Evolutionary conservation across 805 yeast species (phyloP).

Genomic region (Teunomyces lycoperdinae): DNA sequence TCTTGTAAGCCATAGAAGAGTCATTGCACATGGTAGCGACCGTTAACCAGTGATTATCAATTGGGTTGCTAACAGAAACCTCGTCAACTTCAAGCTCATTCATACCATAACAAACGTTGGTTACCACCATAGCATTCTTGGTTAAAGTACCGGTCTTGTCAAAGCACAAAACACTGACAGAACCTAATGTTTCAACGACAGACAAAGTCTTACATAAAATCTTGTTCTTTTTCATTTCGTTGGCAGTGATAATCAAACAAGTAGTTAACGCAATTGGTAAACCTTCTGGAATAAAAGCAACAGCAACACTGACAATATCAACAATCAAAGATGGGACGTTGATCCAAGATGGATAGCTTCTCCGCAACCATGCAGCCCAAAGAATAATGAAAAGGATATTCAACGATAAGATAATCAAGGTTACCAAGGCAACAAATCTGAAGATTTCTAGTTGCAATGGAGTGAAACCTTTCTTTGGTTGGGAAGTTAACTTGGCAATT

Average conservation of each 20-base stretch:
- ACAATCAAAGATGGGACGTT: constrained; percentile 38
- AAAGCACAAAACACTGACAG: constrained; percentile 46
- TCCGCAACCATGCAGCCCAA: constrained; percentile 46
- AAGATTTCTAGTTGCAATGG: constrained; percentile 43
- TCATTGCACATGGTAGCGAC: constrained; percentile 36
- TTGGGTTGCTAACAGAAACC: background rate
- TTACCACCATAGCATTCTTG: constrained; percentile 46
- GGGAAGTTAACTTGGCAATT: constrained; percentile 41
- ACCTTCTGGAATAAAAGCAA: constrained; percentile 53
- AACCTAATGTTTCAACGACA: constrained; percentile 56
- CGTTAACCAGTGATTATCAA: constrained; percentile 10
- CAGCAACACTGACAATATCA: constrained; percentile 44
- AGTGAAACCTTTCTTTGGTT: constrained; percentile 36
- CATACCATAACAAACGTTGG: constrained; percentile 18
- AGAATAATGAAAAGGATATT: constrained; percentile 30
- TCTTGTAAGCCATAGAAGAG: constrained; percentile 21
- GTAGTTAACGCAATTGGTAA: constrained; percentile 51
- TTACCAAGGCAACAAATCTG: constrained; percentile 29
- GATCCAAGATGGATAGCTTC: constrained; percentile 40
- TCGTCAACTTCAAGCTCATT: constrained; percentile 13
- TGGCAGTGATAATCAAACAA: constrained; percentile 48
- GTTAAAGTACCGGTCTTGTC: constrained; percentile 50
- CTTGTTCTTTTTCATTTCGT: constrained; percentile 41
- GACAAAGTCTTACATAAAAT: constrained; percentile 46
- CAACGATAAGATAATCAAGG: constrained; percentile 20